These are phyloP conservation scores for Neopestalotiopsis sp. DNA, from an alignment of 2,329 filamentous ascomycete genomes.

Conservation along the genomic window DNA sequence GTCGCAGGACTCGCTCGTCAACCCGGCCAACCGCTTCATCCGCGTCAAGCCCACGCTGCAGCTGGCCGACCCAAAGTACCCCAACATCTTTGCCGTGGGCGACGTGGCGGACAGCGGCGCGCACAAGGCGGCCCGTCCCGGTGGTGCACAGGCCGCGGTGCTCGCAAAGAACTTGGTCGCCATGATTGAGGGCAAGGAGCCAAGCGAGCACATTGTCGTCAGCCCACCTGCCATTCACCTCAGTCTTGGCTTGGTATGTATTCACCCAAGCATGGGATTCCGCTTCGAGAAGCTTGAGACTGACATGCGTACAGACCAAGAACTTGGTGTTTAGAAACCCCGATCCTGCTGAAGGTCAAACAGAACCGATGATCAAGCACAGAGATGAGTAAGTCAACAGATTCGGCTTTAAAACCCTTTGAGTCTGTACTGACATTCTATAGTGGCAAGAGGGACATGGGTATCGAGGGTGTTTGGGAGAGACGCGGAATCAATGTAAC, in stretches of 20 bases:
- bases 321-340: constrained; percentile 41
- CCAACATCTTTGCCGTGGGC: constrained; percentile 56
- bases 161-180: constrained; percentile 52
- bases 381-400: constrained; percentile 37
- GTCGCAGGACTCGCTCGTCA: constrained; percentile 28
- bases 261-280: not conserved
- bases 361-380: constrained; percentile 32
- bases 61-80: constrained; percentile 40
- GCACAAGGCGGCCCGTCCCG: constrained; percentile 51
- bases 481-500: constrained; percentile 33
- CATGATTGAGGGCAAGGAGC: constrained; percentile 41
- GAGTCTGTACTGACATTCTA: constrained; percentile 1
- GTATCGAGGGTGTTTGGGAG: constrained; percentile 36
- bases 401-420: not conserved
- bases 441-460: constrained; percentile 38
- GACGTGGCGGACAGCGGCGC: constrained; percentile 54
- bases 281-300: not conserved
- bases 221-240: constrained; percentile 45
- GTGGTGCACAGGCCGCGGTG: constrained; percentile 47
- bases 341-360: constrained; percentile 31
- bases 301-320: constrained; percentile 27
- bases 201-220: constrained; percentile 36
- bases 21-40: constrained; percentile 40
- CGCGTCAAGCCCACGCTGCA: constrained; percentile 53
- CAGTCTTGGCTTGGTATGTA: constrained; percentile 42